Conservation (phyloP, 208 protist species). For the Wallacemonas sp. region DNA sequence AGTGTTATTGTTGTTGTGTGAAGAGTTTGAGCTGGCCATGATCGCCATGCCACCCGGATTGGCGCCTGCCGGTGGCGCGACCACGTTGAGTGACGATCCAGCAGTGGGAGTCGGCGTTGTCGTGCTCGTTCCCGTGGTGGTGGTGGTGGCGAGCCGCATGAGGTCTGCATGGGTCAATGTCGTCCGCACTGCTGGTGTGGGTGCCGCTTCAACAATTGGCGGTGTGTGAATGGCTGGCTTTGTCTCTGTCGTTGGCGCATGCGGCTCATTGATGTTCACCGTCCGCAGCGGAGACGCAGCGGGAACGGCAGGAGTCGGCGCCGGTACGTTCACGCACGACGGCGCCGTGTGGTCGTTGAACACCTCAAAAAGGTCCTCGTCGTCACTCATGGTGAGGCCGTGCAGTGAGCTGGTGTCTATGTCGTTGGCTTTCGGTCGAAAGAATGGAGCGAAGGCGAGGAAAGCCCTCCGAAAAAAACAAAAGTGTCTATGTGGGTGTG, state of each 20-base stretch:
- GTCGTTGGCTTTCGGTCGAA: no score
- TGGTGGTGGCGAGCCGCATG: not conserved
- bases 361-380: slow-evolving; percentile 69
- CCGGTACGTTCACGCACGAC: not conserved
- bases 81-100: no score
- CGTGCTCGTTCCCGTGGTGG: not conserved
- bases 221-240: no score
- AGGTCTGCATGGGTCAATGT: slow-evolving; percentile 3
- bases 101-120: no score
- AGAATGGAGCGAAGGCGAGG: not conserved
- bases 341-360: slow-evolving; percentile 19
- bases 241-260: no score
- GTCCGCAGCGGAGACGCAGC: not conserved
- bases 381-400: slow-evolving; percentile 22
- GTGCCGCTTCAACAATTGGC: not conserved
- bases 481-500: no score
- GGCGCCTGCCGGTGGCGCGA: no score
- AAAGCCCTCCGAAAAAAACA: no score
- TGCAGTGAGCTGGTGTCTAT: not conserved
- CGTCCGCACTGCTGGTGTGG: not conserved
- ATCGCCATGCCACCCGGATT: not conserved
- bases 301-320: no score
- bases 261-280: no score
- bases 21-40: not conserved
- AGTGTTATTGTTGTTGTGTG: no score